phyloP scores from a whole-genome alignment of 148 eudicot species.

The Nepenthes gracilis region DNA sequence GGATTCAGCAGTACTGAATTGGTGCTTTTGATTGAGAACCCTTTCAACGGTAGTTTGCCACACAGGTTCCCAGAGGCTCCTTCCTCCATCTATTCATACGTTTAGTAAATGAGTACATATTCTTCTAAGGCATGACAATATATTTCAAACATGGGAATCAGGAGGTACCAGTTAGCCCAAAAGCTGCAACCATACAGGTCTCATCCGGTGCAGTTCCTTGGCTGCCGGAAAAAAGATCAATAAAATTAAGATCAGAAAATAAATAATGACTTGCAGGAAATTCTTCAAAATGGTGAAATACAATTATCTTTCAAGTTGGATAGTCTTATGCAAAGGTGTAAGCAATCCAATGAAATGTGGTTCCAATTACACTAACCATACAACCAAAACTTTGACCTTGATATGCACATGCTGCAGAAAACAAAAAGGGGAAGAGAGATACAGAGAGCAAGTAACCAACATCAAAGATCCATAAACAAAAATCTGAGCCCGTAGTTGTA shows the following conservation, averaged over 20 bases:
- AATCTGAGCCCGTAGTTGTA: conserved; percentile 95
- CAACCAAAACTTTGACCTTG: too few relatives aligned
- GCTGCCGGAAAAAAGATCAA: conserved; percentile 23
- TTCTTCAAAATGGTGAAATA: too few relatives aligned
- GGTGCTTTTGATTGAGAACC: conserved; percentile 47
- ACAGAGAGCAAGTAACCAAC: conserved; percentile 33
- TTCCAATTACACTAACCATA: too few relatives aligned
- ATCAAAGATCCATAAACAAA: conserved; percentile 96
- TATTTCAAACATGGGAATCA: conserved; percentile 2
- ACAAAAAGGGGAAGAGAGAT: conserved; percentile 3
- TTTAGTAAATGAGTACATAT: conserved; percentile 1
- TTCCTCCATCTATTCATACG: conserved; percentile 48
- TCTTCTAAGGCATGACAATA: neutral
- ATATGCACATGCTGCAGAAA: too few relatives aligned
- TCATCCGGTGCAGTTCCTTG: conserved; percentile 94
- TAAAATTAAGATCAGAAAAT: neutral
- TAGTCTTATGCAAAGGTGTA: too few relatives aligned
- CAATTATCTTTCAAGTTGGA: too few relatives aligned
- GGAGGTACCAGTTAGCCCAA: conserved; percentile 67
- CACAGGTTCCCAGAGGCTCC: conserved; percentile 65
- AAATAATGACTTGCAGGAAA: too few relatives aligned
- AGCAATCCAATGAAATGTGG: too few relatives aligned
- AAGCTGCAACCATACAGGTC: conserved; percentile 87
- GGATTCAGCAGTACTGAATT: conserved; percentile 25
- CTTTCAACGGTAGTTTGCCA: conserved; percentile 74